A percentile compares a stretch with the other conserved stretches of the same genome.
These are phyloP conservation scores for Niveomyces coronatus DNA, from an alignment of 2,329 filamentous ascomycete species.

Conservation along the genomic window DNA sequence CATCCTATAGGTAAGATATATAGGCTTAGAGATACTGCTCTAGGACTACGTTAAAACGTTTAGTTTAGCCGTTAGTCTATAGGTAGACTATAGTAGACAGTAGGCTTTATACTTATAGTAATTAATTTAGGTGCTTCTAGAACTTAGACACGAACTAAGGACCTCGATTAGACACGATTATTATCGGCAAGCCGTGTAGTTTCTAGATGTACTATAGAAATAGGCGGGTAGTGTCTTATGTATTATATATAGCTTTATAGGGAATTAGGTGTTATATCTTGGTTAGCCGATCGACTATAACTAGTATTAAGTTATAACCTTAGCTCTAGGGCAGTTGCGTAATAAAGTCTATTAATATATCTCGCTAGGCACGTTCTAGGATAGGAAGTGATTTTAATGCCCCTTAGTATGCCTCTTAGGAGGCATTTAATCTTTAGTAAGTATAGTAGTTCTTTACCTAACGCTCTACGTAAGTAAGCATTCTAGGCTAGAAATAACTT, in stretches of 20 bases:
- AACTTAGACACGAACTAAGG: not conserved
- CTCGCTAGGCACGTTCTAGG: constrained; percentile 3
- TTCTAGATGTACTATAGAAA: not conserved
- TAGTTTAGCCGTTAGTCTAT: not conserved
- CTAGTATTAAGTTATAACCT: not conserved
- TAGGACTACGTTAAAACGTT: not conserved
- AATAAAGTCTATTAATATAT: constrained; percentile 11
- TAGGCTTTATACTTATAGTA: not conserved
- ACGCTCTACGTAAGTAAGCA: not conserved
- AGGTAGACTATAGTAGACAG: not conserved
- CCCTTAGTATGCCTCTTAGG: constrained; percentile 2
- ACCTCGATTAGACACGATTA: not conserved
- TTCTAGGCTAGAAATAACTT: not conserved
- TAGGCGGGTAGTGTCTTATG: not conserved
- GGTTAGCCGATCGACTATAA: not conserved
- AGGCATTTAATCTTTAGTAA: constrained; percentile 1
- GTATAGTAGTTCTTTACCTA: not conserved
- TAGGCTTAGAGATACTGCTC: not conserved
- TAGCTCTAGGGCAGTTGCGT: constrained; percentile 3
- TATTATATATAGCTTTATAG: not conserved
- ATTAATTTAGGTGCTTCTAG: not conserved
- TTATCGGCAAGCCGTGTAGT: not conserved
- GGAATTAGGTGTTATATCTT: not conserved
- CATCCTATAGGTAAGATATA: not conserved
- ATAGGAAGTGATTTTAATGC: not conserved